These are phyloP conservation scores for Gossypium gossypioides DNA, from an alignment of 441 rosid genomes.

Conservation along the genomic window DNA sequence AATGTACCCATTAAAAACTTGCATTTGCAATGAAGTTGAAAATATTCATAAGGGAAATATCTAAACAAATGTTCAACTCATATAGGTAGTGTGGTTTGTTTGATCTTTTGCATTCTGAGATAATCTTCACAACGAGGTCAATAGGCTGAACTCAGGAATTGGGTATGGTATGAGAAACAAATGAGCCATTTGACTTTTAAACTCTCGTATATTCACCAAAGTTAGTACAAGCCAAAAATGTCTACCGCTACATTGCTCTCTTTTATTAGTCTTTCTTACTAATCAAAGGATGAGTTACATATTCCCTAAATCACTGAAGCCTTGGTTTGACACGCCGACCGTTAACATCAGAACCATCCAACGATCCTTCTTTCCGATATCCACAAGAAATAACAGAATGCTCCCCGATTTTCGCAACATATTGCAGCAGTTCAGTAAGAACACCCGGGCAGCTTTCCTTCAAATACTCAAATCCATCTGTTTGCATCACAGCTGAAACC, in stretches of 20 bases:
- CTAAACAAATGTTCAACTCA: not conserved
- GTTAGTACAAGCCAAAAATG: slow-evolving; percentile 31
- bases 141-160: not conserved
- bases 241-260: slow-evolving; percentile 20
- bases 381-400: slow-evolving; percentile 31
- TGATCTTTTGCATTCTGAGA: not conserved
- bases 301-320: slow-evolving; percentile 30
- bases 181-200: slow-evolving; percentile 11
- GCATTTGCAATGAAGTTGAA: not conserved
- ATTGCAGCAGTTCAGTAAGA: slow-evolving; percentile 47
- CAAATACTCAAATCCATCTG: slow-evolving; percentile 64
- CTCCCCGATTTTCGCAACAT: slow-evolving; percentile 46
- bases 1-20: not conserved
- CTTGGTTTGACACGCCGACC: slow-evolving; percentile 62
- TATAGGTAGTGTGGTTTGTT: not conserved
- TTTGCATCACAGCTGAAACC: slow-evolving; percentile 79
- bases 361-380: slow-evolving; percentile 27
- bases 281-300: not conserved
- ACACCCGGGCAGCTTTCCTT: slow-evolving; percentile 69
- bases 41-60: not conserved
- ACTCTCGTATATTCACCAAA: slow-evolving; percentile 16
- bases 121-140: not conserved
- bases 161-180: slow-evolving; percentile 7
- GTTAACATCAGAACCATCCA: slow-evolving; percentile 38
- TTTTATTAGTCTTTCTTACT: not conserved